Evolutionary conservation across 352 stramenopile species (phyloP), one percentile per base, ranked within the genome.

Genomic region (Poterioochromonas sp.): DNA sequence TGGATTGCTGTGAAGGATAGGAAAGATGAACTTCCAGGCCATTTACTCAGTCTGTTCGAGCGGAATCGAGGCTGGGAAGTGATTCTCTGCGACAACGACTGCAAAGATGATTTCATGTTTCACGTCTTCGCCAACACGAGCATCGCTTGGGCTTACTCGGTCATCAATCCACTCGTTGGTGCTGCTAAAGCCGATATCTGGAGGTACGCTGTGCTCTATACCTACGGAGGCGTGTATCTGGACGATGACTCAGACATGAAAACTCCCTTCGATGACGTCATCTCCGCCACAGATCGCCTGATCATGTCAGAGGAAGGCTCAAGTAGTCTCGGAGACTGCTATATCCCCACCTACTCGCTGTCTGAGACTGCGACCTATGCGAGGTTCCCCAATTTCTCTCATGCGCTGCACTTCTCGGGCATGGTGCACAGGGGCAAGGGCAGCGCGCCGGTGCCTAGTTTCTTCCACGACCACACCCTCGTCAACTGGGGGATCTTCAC

Each of bases 301-400:
- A 71, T 71, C 62, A 44, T 71, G 34, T 71, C 62, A 47, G 62
- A 71, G 62, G 62, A 71, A 47, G 62, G 62, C 1, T 40, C 62
- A 1, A 44, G 18, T 15, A 32, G 8, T 29, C 62, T 71, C 29
- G 62, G 62, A 29, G 62, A 47, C 5, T 71, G 62, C 26, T 71
- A 71, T 29, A 40, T 71, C 32, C 62, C 62, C 32, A 35, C 62
- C 11, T 43, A 71, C 32, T 29, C 11, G 2, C 26, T 71, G 32
- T 41, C 62, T 29, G 62, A 71, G 3, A n/a, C 3, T 29, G n/a
- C 34, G 5, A 47, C 62, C 32, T 71, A 32, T 29, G 8, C 39
- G 32, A 41, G 26, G 3, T 68, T 40, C 58, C 54, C 8, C n/a
- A 65, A 65, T 65, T 11, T 39, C 8, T 29, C 8, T 39, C 12